Evolutionary conservation across 129 eudicot species (phyloP).

Genomic region (Glebionis coronaria): DNA sequence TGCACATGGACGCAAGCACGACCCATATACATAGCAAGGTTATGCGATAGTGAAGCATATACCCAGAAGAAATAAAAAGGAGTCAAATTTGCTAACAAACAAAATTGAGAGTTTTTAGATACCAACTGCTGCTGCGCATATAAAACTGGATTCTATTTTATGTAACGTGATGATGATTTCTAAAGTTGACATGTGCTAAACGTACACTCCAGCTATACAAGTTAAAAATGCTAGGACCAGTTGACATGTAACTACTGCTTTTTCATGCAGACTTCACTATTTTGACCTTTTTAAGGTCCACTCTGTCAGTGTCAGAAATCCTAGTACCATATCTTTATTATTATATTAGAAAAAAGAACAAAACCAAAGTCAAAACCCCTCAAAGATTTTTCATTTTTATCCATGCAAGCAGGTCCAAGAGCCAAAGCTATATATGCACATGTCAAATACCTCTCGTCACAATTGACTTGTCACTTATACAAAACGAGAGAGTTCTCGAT

Average conservation of each 20-base stretch:
- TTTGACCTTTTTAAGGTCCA: slow-evolving; percentile 21
- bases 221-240: slow-evolving; percentile 9
- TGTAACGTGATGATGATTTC: too few relatives aligned
- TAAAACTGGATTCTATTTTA: too few relatives aligned
- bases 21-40: too few relatives aligned
- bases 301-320: slow-evolving; percentile 31
- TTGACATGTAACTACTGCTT: slow-evolving; percentile 1
- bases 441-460: not conserved
- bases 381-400: not conserved
- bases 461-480: not conserved
- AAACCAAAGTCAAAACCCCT: not conserved
- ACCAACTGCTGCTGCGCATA: too few relatives aligned
- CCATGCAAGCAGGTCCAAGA: not conserved
- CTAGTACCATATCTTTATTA: slow-evolving; percentile 26
- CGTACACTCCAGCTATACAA: not conserved
- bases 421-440: slow-evolving; percentile 17
- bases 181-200: not conserved
- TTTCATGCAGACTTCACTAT: not conserved
- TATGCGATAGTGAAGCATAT: too few relatives aligned
- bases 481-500: too few relatives aligned
- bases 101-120: too few relatives aligned
- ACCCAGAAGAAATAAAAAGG: too few relatives aligned
- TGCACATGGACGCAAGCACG: too few relatives aligned
- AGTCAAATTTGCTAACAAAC: too few relatives aligned
- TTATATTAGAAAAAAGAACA: slow-evolving; percentile 21